Evolutionary conservation across 1,139 yeast species (phyloP), one percentile per base, ranked within the genome.

Genomic region (Suzukiozyma palmioleophila): DNA sequence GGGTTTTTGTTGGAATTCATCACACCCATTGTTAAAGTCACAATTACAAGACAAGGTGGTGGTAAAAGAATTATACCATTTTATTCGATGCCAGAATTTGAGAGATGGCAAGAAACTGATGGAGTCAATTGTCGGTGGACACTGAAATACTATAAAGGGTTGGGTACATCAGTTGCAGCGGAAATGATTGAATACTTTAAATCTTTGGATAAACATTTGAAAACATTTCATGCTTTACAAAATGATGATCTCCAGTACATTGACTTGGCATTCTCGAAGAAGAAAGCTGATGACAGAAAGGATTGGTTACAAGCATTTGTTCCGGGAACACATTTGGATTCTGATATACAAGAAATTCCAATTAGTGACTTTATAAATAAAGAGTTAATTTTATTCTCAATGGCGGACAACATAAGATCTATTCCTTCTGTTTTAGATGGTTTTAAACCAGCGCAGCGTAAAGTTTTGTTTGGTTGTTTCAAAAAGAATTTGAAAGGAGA

Each of bases 361-460:
- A 92, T 94, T 45, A 75, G 89, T 46, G 97, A 92, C 44, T 94
- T 94, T 54, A 92, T 94, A 57, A 90, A 94, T 64, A 89, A 92
- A 58, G 99, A 94, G 59, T 75, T 94, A 54, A 94, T 94, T 61
- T 69, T 94, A 39, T 94, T 92, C 58, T 88, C 97, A 13, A 85
- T 94, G 86, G 97, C 97, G 2, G 99, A 94, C 64, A 90, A 92
- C 53, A 79, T 89, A 39, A 81, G 98, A 61, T 92, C 98, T 0
- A 89, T 94, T 53, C 98, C 99, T 1, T 84, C 89, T 4, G 86
- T 89, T 1, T 67, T 92, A 54, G 99, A 94, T 66, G 99, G 99
- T 1, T 79, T 92, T 49, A 94, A 94, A 59, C 99, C 98, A 0
- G 96, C 96, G 47, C 99, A 94, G 63, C 79, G 99, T 56, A 94